Base-by-base conservation (phyloP, 257 asterid species). In the Primulina eburnea region DNA sequence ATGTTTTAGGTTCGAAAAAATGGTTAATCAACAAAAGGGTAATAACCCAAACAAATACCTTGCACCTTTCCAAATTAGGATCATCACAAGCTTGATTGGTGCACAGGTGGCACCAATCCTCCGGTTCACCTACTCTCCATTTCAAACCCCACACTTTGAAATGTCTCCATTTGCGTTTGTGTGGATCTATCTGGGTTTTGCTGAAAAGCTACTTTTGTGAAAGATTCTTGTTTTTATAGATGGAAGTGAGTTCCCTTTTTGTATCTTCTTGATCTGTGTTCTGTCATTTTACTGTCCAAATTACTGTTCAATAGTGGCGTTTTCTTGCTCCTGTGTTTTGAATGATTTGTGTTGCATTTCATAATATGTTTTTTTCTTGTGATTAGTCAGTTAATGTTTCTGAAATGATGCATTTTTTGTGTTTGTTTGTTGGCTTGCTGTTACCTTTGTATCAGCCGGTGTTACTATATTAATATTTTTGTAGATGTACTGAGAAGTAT, bases 191-290 rank as follows among this genome's bases (percentile, higher is more conserved):
- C n/a, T 71, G 76, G 76, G 74, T 58, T 67, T 62, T 34, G 70
- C 79, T 77, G 17, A 35, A 71, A 8, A 73, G 12, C 69, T 20
- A 35, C 21, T 58, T 62, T 60, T 61, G 24, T 75, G 60, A 71
- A 62, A 71, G 77, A 70, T 37, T 70, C 52, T 38, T 52, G 20
- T 16, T 50, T 50, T 50, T 50, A 67, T 62, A 52, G 70, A 79
- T 85, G 85, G 81, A 80, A 24, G 87, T 82, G 72, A 78, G 82
- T 75, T 56, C 30, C 65, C 28, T 71, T 60, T 60, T 21, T 32
- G 21, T 10, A 0, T 60, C 58, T 71, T 73, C 60, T 73, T 71
- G 73, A 56, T 79, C 73, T 61, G 10, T 61, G 4, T 63, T 7
- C 38, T 61, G 29, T 64, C 14, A 28, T 33, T 20, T 37, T 58